phyloP scores from a whole-genome alignment of 495 filamentous ascomycete species.

The Clavariopsis aquatica region DNA sequence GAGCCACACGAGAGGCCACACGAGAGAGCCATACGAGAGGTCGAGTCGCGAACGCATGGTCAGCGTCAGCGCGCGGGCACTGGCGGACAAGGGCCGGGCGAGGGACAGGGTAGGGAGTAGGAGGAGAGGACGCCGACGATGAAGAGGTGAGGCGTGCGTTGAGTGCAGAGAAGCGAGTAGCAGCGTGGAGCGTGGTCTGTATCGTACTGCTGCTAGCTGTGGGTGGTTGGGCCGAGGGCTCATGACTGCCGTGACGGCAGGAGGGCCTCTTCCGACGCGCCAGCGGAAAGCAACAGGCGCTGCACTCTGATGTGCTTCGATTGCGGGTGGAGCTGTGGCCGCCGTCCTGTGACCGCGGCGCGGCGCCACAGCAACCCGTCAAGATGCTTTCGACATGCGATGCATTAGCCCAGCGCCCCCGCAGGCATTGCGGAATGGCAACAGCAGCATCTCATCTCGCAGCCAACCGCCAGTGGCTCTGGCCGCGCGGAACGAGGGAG shows the following conservation, averaged over 20 bases:
- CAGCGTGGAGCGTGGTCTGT: too few relatives aligned
- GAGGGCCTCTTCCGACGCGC: not conserved
- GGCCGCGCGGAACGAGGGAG: too few relatives aligned
- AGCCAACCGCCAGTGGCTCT: not conserved
- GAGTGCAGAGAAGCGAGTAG: too few relatives aligned
- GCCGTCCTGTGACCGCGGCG: constrained; percentile 1
- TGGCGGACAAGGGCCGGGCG: too few relatives aligned
- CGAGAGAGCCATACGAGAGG: not conserved
- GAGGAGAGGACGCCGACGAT: too few relatives aligned
- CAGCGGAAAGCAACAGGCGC: not conserved
- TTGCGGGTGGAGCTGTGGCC: too few relatives aligned
- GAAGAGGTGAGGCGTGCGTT: too few relatives aligned
- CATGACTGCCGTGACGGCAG: not conserved
- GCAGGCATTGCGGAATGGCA: not conserved
- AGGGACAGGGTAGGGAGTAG: too few relatives aligned
- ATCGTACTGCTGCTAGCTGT: too few relatives aligned
- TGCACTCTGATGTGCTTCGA: too few relatives aligned
- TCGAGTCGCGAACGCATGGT: not conserved
- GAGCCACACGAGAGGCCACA: not conserved
- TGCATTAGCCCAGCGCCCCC: not conserved
- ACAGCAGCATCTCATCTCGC: not conserved
- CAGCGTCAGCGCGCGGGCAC: not conserved
- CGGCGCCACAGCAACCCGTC: not conserved
- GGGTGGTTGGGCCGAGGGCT: too few relatives aligned
- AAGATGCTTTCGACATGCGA: not conserved